Percentiles rank a stretch among this genome's conserved stretches.
These are phyloP conservation scores for Ochetophila trinervis DNA, from an alignment of 306 rosid species.

Conservation along the genomic window DNA sequence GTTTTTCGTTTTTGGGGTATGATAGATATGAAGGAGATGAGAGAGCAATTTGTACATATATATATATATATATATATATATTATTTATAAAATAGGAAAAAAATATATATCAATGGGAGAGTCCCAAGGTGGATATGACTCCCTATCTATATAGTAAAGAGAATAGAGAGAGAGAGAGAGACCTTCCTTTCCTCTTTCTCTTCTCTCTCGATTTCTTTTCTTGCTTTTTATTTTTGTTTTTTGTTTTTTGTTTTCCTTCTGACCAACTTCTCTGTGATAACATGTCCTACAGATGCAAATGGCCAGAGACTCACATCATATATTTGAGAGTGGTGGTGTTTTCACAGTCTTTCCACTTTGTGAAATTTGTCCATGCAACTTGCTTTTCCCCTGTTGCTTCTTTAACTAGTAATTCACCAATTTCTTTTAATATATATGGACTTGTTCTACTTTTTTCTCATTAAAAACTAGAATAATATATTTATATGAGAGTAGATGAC, in stretches of 20 bases:
- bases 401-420: not conserved
- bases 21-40: not conserved
- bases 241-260: not conserved
- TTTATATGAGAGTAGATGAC: too few relatives aligned
- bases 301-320: conserved; percentile 7
- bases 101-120: not conserved
- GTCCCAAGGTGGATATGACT: conserved; percentile 39
- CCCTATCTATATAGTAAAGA: conserved; percentile 5
- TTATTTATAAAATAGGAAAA: too few relatives aligned
- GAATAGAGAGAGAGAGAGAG: too few relatives aligned
- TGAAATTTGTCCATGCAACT: not conserved
- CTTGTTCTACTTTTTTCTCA: not conserved
- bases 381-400: not conserved
- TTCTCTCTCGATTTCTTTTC: not conserved
- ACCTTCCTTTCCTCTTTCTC: not conserved
- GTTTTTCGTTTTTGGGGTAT: conserved; percentile 2
- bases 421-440: not conserved
- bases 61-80: too few relatives aligned
- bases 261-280: not conserved
- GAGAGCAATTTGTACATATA: too few relatives aligned
- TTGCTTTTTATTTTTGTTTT: not conserved
- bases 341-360: not conserved
- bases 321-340: not conserved
- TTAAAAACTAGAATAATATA: too few relatives aligned
- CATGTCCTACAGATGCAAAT: not conserved